A percentile compares a stretch with the other conserved stretches of the same genome.
Conservation (phyloP, 805 yeast genomes). For the Kodamaea fukazawae region DNA sequence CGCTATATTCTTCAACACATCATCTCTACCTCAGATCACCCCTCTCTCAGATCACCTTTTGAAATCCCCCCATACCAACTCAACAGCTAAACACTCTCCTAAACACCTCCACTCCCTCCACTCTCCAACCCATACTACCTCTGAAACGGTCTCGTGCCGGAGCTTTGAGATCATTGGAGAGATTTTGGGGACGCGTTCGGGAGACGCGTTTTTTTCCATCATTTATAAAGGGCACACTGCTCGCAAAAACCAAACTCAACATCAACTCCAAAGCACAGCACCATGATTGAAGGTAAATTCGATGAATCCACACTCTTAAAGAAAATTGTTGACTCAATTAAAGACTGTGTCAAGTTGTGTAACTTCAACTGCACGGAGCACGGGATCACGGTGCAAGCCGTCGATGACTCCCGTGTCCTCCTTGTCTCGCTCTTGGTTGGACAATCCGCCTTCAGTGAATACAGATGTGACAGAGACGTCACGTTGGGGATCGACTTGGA, state of each 20-base stretch:
- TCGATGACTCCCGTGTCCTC: constrained; percentile 94
- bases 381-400: constrained; percentile 95
- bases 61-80: no score
- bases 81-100: no score
- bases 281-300: constrained; percentile 95
- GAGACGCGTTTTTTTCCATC: constrained; percentile 2
- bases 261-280: background rate
- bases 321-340: constrained; percentile 88
- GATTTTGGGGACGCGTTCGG: background rate
- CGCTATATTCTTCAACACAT: no score
- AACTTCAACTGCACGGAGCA: constrained; percentile 95
- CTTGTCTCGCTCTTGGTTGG: constrained; percentile 86
- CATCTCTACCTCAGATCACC: no score
- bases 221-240: background rate
- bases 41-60: no score
- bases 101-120: background rate
- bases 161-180: no score
- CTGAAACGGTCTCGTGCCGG: background rate
- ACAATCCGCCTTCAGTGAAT: constrained; percentile 82
- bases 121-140: background rate
- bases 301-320: constrained; percentile 89
- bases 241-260: background rate
- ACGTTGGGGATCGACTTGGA: constrained; percentile 89
- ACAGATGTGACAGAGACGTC: constrained; percentile 92
- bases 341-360: constrained; percentile 91